Base-by-base conservation (phyloP, 2,329 filamentous ascomycete genomes). In the Aureobasidium sp. region DNA sequence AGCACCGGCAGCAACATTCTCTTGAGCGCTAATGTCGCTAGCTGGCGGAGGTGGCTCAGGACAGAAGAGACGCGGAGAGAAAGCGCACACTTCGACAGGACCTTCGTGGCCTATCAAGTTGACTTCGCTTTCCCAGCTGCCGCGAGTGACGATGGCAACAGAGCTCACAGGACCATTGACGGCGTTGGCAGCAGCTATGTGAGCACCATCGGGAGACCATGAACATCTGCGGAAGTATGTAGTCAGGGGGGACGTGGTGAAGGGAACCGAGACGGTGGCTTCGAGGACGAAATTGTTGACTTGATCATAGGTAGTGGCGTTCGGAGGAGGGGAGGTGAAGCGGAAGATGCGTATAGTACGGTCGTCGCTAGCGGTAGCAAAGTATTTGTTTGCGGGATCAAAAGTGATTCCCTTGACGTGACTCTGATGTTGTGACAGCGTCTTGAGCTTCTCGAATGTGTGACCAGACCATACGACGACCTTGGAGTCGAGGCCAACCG, bases 361-460 rank as follows among this genome's bases (percentile, higher is more conserved):
- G 74, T 99, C 94, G 73, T 99, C 94, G 76, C 91, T 96, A 2
- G 95, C 92, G 0, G 95, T 99, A 16, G 95, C 94, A 75, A 99
- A 99, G 79, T 96, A 99, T 73, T 97, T 99, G 78, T 97, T 97
- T 45, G 94, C 94, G 0, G 94, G 94, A 72, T 99, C 94, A 71
- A 99, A 99, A 0, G 93, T 96, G 69, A 99, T 95, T 65, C 95
- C 94, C 74, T 99, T 99, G 77, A 99, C 94, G 73, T 97, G 95
- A 73, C 91, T 97, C 73, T 96, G 91, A 75, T 99, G 94, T 63
- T 92, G 88, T 2, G 91, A 86, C 5, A 99, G 79, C 3, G 91
- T 93, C 81, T 97, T 97, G 67, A 99, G 82, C 77, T 96, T 97
- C 77, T 99, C 94, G 68, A 99, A 99, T 0, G 92, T 97, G 75